These are phyloP conservation scores for Pythium apleroticum DNA, from an alignment of 352 stramenopile genomes.

Conservation along the genomic window DNA sequence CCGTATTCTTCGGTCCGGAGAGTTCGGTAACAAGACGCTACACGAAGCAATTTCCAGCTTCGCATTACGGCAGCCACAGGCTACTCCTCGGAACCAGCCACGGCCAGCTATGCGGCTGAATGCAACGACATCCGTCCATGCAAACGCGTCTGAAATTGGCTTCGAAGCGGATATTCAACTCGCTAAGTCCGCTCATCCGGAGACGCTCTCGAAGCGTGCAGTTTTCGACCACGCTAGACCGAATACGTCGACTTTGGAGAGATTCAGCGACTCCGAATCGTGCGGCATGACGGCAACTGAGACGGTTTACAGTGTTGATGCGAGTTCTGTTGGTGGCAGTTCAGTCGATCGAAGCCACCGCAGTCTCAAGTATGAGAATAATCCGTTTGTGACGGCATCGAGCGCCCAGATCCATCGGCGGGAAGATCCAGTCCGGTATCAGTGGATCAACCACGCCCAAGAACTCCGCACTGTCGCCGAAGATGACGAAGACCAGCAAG, in stretches of 20 bases:
- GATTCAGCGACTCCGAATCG: not conserved
- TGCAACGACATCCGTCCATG: not conserved
- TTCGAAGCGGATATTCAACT: not conserved
- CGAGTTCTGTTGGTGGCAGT: not conserved
- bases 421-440: conserved; percentile 1
- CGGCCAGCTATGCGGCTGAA: not conserved
- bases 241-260: not conserved
- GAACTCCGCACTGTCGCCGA: not conserved
- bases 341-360: conserved; percentile 7
- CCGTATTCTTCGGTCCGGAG: conserved; percentile 35
- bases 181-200: not conserved
- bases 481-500: not conserved
- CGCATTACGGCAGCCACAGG: conserved; percentile 35
- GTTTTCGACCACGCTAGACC: not conserved
- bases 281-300: not conserved
- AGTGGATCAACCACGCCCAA: not conserved
- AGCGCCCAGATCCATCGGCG: not conserved
- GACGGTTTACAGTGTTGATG: conserved; percentile 11
- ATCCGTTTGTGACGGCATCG: conserved; percentile 4
- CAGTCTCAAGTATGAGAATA: not conserved
- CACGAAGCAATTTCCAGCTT: conserved; percentile 59
- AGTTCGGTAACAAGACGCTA: conserved; percentile 71
- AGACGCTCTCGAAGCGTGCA: not conserved
- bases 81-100: not conserved
- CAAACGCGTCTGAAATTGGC: not conserved